Percentiles rank a stretch among this genome's conserved stretches.
phyloP scores from a whole-genome alignment of 2,329 filamentous ascomycete genomes.

The Pseudogymnoascus sp. region DNA sequence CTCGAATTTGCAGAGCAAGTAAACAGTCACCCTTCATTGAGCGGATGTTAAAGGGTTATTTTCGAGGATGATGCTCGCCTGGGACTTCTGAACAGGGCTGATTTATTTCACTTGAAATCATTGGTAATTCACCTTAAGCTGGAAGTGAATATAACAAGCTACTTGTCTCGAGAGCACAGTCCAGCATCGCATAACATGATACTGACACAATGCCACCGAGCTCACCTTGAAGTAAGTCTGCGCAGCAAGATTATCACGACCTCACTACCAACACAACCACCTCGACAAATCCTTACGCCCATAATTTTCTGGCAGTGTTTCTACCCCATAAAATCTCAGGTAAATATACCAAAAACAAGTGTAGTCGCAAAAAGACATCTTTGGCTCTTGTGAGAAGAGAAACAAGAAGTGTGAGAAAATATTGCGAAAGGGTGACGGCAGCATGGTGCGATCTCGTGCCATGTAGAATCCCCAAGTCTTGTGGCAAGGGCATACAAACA shows the following conservation, averaged over 20 bases:
- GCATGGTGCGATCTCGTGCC: slow-evolving; percentile 1
- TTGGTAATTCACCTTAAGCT: background rate
- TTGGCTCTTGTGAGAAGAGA: background rate
- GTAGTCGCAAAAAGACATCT: background rate
- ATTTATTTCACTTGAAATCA: background rate
- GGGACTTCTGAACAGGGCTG: background rate
- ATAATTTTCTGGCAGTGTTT: background rate
- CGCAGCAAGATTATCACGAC: background rate
- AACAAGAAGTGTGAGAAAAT: background rate
- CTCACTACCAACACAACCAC: background rate
- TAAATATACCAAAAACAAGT: background rate
- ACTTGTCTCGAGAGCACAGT: background rate
- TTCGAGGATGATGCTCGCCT: background rate
- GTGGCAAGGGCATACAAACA: background rate
- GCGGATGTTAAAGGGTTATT: background rate
- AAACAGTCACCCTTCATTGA: background rate
- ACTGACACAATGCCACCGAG: background rate
- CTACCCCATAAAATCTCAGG: background rate
- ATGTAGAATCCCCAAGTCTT: background rate
- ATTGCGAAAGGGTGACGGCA: background rate
- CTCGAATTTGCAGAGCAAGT: background rate
- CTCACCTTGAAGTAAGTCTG: too few relatives aligned
- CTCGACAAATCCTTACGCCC: background rate
- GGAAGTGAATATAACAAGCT: background rate
- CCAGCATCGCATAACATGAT: background rate